Evolutionary conservation across 257 asterid species (phyloP), one percentile per base, ranked within the genome.

Genomic region (Ballota nigra): DNA sequence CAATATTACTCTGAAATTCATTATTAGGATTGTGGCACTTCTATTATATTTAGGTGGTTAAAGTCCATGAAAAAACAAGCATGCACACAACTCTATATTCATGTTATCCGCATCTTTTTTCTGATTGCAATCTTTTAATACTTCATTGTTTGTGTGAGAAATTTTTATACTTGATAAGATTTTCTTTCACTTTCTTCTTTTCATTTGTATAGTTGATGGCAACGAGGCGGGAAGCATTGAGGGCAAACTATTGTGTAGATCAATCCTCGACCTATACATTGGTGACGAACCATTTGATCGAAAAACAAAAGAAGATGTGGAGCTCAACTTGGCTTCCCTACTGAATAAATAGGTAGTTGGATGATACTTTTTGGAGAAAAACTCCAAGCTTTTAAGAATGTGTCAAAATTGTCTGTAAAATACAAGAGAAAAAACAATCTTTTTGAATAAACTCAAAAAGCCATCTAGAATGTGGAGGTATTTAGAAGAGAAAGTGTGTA

Each of bases 231-330:
- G 99, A 70, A 79, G 93, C 87, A 86, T 94, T 29, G 81, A 88
- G 75, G 91, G 98, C 87, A 89, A 89, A 64, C 73, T 82, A 41
- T 70, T 94, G 77, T 94, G 99, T 68, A 82, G 87, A 41, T 88
- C 95, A 3, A 72, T 94, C 57, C 78, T 94, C 11, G 99, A 94
- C 84, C 78, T 91, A 11, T 94, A 91, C 83, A 91, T 94, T 28
- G 99, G 99, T 0, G 78, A 87, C 12, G 93, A 88, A 63, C 88
- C 99, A 43, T 94, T 94, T 78, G 99, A 94, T 79, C 82, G 20
- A 33, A n/a, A 88, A 89, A 80, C 99, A 69, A 89, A 81, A 78
- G 87, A 89, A 75, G 97, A 91, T 31, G 87, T 89, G 33, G 86
- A 85, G 75, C 78, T 71, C 34, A 86, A 78, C 78, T 73, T 93